These are phyloP conservation scores for Salvia sclarea DNA, from an alignment of 305 asterid species.

Conservation along the genomic window DNA sequence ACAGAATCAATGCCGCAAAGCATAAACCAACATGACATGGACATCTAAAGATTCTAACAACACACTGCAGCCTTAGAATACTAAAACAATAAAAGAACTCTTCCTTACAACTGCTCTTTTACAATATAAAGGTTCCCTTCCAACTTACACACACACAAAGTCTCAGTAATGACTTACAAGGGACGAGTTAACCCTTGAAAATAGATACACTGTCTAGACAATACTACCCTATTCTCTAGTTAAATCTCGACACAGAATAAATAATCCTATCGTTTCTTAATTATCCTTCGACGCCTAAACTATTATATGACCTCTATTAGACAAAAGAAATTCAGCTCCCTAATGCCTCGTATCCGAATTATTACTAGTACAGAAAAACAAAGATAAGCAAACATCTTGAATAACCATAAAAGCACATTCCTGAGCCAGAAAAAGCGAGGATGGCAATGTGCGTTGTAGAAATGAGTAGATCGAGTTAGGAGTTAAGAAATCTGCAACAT, in stretches of 20 bases:
- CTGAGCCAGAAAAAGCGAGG: not conserved
- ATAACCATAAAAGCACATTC: not conserved
- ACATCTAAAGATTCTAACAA: not conserved
- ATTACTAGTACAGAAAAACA: not conserved
- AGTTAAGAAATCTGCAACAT: not conserved
- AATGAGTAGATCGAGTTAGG: slow-evolving; percentile 17
- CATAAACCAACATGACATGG: not conserved
- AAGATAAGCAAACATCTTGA: not conserved
- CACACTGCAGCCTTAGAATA: not conserved
- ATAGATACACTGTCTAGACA: not conserved
- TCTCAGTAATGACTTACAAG: not conserved
- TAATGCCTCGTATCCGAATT: not conserved
- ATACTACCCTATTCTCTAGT: not conserved
- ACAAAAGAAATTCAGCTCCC: not conserved
- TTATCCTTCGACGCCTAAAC: not conserved
- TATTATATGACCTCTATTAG: not conserved
- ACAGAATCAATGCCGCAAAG: not conserved
- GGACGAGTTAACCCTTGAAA: not conserved
- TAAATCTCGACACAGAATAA: not conserved
- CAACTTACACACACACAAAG: not conserved
- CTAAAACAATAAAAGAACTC: not conserved
- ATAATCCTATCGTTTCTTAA: not conserved
- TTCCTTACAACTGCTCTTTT: not conserved
- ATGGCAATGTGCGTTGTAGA: slow-evolving; percentile 1
- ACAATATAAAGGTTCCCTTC: not conserved